Percentiles rank a stretch among this genome's conserved stretches.
These are phyloP conservation scores for Hsuehochloa calcarea DNA, from an alignment of 176 grass and related monocot species.

Conservation along the genomic window DNA sequence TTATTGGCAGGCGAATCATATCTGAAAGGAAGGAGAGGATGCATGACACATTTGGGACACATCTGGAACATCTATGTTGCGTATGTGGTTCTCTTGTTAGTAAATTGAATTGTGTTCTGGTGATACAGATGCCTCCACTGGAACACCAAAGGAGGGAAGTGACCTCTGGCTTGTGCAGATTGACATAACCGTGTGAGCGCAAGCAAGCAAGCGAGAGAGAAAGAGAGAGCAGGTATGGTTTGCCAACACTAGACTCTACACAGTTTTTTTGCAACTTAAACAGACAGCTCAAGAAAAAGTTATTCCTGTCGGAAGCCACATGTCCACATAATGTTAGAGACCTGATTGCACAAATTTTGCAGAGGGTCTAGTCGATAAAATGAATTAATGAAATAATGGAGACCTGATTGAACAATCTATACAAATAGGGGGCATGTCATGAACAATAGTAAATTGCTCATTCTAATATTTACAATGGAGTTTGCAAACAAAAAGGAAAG, in stretches of 20 bases:
- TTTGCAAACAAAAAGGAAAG: constrained; percentile 9
- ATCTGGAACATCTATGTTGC: background rate
- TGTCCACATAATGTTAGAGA: background rate
- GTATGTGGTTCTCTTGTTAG: background rate
- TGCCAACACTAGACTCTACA: background rate
- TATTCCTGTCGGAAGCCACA: background rate
- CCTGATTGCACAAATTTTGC: constrained; percentile 11
- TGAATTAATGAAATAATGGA: background rate
- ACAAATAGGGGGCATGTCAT: background rate
- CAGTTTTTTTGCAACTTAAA: background rate
- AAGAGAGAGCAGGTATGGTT: background rate
- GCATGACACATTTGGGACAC: background rate
- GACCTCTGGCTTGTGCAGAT: background rate
- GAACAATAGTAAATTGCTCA: background rate
- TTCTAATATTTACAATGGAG: constrained; percentile 10
- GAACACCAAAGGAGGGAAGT: background rate
- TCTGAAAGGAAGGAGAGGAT: background rate
- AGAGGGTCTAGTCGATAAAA: background rate
- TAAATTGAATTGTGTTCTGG: background rate
- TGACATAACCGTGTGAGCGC: background rate
- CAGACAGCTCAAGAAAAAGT: background rate
- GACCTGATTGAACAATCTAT: constrained; percentile 4
- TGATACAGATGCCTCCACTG: background rate
- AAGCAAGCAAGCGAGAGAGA: background rate
- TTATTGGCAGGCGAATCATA: background rate